These are phyloP conservation scores for Orbilia ellipsospora DNA, from an alignment of 2,329 filamentous ascomycete genomes.

Conservation along the genomic window DNA sequence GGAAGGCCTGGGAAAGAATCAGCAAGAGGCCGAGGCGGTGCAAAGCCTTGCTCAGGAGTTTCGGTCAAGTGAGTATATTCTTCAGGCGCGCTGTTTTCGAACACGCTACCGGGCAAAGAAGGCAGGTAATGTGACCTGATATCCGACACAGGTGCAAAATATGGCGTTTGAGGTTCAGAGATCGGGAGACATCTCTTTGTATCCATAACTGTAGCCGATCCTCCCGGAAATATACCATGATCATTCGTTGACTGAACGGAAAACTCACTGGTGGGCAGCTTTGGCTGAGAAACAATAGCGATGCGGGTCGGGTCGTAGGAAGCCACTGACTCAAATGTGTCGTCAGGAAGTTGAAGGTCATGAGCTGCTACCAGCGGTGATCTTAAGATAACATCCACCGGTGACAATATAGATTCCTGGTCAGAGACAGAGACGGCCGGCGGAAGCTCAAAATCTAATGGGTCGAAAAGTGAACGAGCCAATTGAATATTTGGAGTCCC, in stretches of 20 bases:
- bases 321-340: slow-evolving; percentile 2
- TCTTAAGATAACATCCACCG: background rate
- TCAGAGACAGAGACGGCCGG: slow-evolving; percentile 22
- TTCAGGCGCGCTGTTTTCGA: slow-evolving; percentile 11
- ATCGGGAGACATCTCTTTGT: slow-evolving; percentile 12
- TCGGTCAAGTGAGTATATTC: background rate
- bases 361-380: background rate
- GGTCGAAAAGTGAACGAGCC: slow-evolving; percentile 1
- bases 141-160: background rate
- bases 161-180: slow-evolving; percentile 18
- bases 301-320: background rate
- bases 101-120: background rate
- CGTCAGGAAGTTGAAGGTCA: slow-evolving; percentile 15
- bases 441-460: slow-evolving; percentile 17
- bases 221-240: background rate
- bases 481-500: slow-evolving; percentile 24
- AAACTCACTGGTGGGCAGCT: slow-evolving; percentile 38
- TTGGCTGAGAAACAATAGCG: background rate
- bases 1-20: slow-evolving; percentile 12
- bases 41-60: no score
- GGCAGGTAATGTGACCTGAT: background rate
- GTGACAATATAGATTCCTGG: background rate
- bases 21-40: no score
- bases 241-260: background rate
- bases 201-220: background rate